Conservation (phyloP, 2,329 filamentous ascomycete species). For the Diaporthe sp. region DNA sequence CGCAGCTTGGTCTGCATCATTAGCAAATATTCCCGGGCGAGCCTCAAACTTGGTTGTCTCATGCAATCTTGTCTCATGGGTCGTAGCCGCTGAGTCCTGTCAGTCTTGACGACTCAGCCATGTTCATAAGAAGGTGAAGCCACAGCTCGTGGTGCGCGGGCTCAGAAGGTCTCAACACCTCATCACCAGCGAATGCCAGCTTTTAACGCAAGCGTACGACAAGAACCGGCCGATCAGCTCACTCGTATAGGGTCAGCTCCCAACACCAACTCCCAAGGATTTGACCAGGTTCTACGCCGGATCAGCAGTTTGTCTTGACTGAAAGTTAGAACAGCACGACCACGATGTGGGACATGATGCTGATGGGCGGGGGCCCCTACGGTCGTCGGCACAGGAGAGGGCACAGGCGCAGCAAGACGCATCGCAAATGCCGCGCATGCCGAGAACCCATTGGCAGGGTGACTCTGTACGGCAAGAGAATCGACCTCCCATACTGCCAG, state of each 20-base stretch:
- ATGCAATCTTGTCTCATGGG: neutral
- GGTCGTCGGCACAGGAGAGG: conserved; percentile 2
- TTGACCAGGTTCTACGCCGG: neutral
- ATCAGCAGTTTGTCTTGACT: neutral
- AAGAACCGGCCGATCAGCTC: neutral
- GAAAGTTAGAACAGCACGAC: neutral
- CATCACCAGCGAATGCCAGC: neutral
- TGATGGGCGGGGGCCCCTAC: conserved; percentile 7
- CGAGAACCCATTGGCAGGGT: conserved; percentile 29
- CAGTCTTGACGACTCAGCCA: neutral
- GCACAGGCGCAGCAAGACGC: conserved; percentile 8
- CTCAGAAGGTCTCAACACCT: neutral
- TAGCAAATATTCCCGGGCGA: conserved; percentile 20
- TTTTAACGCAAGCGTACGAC: too few relatives aligned
- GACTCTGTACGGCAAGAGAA: conserved; percentile 26
- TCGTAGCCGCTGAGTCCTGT: neutral
- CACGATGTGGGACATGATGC: conserved; percentile 40
- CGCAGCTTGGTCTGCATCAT: neutral
- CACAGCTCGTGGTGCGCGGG: neutral
- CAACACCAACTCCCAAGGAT: neutral
- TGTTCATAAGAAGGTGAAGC: neutral
- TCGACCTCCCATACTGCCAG: conserved; percentile 38
- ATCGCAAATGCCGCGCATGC: conserved; percentile 35
- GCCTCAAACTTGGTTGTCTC: conserved; percentile 5
- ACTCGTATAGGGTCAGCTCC: neutral